Conservation (phyloP, 768 basidiomycete genomes). For the Termitomyces sp. region DNA sequence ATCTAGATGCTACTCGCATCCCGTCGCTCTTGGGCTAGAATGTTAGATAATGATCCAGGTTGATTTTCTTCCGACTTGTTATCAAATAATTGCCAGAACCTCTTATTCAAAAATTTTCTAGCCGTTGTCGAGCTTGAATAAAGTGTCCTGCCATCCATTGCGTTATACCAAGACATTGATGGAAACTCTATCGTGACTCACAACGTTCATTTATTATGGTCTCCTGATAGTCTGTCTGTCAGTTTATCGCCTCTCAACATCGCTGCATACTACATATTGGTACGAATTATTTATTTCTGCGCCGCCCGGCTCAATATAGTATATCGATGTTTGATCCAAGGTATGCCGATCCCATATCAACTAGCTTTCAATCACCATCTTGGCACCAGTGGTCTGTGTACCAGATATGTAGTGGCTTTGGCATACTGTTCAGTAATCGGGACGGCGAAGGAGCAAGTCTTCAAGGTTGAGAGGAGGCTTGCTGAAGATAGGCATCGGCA, state of each 20-base stretch:
- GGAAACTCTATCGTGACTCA: not conserved
- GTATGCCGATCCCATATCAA: conserved; percentile 57
- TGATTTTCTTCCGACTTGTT: not conserved
- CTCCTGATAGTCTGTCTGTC: not conserved
- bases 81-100: too few species aligned
- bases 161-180: not conserved
- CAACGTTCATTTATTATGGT: not conserved
- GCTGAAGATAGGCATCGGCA: conserved; percentile 2
- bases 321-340: conserved; percentile 15
- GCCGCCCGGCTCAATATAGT: too few species aligned
- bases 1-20: not conserved
- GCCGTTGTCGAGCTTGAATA: conserved; percentile 40
- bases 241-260: conserved; percentile 34
- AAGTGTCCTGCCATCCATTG: conserved; percentile 27
- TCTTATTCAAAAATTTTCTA: not conserved
- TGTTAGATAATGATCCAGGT: conserved; percentile 5
- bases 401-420: conserved; percentile 50
- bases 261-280: conserved; percentile 10
- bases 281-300: not conserved
- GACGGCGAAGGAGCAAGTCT: conserved; percentile 32
- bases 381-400: conserved; percentile 58
- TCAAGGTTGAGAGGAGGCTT: conserved; percentile 21
- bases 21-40: conserved; percentile 3
- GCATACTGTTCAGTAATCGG: conserved; percentile 34
- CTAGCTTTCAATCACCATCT: conserved; percentile 42